Evolutionary conservation across 2,329 filamentous ascomycete genomes (phyloP).

Genomic region (Exophiala spinifera): DNA sequence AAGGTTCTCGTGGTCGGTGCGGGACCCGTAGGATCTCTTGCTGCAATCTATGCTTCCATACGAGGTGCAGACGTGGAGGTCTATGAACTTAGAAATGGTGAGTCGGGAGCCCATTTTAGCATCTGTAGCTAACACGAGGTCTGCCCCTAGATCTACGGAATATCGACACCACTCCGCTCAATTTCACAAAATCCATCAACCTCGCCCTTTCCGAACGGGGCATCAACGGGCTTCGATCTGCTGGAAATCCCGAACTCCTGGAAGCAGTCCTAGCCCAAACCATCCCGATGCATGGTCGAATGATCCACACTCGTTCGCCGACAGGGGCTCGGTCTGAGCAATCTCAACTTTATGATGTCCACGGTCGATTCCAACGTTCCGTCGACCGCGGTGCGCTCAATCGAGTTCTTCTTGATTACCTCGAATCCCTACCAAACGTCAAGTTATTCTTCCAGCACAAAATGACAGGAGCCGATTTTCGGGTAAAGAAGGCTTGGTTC

Average conservation of each 20-base stretch:
- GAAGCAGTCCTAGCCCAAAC: constrained; percentile 72
- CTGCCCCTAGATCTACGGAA: constrained; percentile 72
- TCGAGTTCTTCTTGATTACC: constrained; percentile 74
- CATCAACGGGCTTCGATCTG: constrained; percentile 77
- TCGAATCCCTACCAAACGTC: constrained; percentile 84
- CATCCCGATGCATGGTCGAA: constrained; percentile 91
- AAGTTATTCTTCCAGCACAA: constrained; percentile 92
- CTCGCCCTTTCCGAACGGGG: constrained; percentile 90
- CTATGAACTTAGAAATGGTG: constrained; percentile 90
- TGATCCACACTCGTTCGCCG: constrained; percentile 77
- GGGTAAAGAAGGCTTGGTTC: constrained; percentile 78
- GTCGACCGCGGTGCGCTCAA: constrained; percentile 84
- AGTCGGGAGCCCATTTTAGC: constrained; percentile 34
- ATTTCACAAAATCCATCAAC: constrained; percentile 99
- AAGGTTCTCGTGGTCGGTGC: constrained; percentile 85
- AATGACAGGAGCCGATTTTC: constrained; percentile 84
- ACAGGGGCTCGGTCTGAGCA: constrained; percentile 68
- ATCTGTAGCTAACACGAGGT: neutral
- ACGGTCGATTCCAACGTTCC: constrained; percentile 83
- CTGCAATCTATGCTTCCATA: constrained; percentile 86
- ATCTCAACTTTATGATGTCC: constrained; percentile 85
- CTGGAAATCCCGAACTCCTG: constrained; percentile 65
- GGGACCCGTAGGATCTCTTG: constrained; percentile 87
- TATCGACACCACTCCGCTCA: constrained; percentile 76
- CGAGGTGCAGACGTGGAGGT: constrained; percentile 87